phyloP scores from a whole-genome alignment of 1,284 basidiomycete genomes.

The Leccinum fallax region DNA sequence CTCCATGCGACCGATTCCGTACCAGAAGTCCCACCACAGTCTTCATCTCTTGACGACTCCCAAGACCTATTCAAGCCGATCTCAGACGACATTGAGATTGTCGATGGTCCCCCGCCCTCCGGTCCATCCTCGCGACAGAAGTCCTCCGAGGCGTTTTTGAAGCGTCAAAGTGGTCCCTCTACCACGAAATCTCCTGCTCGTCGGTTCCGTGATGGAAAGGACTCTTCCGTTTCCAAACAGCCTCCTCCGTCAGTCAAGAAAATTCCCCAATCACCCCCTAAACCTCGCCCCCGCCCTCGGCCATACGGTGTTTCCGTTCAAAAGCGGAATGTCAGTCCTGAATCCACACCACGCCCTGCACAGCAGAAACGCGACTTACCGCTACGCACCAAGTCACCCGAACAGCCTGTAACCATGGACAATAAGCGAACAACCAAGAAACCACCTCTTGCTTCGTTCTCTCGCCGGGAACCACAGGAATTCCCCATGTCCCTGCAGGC shows the following conservation, averaged over 20 bases:
- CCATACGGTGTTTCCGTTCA: constrained; percentile 8
- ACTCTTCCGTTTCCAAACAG: constrained; percentile 3
- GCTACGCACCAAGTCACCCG: constrained; percentile 10
- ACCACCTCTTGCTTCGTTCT: not conserved
- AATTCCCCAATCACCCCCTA: not conserved
- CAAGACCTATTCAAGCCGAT: constrained; percentile 27
- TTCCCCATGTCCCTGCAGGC: constrained; percentile 28
- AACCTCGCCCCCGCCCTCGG: constrained; percentile 16
- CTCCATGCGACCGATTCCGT: not conserved
- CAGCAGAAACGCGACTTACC: constrained; percentile 5
- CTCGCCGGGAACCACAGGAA: constrained; percentile 24
- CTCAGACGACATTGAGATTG: constrained; percentile 21
- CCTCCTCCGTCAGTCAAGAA: not conserved
- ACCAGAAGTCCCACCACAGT: constrained; percentile 18
- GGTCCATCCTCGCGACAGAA: constrained; percentile 1
- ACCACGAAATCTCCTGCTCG: not conserved
- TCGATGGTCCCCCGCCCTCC: not conserved
- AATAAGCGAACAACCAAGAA: constrained; percentile 13
- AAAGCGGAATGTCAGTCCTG: constrained; percentile 13
- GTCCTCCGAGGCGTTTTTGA: not conserved
- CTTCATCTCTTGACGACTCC: constrained; percentile 29
- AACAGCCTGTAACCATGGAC: not conserved
- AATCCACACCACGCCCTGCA: constrained; percentile 20
- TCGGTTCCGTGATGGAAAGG: not conserved
- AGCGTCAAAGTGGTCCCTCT: constrained; percentile 6